These are phyloP conservation scores for Crataegus laevigata DNA, from an alignment of 306 rosid genomes.

Conservation along the genomic window DNA sequence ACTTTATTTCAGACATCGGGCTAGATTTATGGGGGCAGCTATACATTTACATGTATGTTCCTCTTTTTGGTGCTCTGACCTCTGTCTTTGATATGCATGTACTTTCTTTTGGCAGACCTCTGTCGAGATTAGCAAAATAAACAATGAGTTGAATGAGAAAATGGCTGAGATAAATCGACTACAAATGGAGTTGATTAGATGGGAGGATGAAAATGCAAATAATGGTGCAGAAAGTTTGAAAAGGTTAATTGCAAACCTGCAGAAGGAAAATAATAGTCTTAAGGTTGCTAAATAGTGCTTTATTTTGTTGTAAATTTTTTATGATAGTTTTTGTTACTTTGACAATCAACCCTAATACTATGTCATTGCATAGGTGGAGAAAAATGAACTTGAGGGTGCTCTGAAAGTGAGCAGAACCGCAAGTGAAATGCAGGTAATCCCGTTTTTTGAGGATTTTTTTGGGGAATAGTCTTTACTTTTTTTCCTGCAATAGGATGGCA, in stretches of 20 bases:
- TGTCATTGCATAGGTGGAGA: constrained; percentile 50
- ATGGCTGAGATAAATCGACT: constrained; percentile 45
- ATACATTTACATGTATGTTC: neutral
- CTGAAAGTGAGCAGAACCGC: constrained; percentile 40
- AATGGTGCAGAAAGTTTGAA: constrained; percentile 41
- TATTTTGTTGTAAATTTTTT: neutral
- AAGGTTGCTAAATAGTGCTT: constrained; percentile 47
- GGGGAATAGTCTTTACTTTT: neutral
- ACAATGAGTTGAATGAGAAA: constrained; percentile 54
- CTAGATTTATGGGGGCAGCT: neutral
- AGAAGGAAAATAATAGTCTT: constrained; percentile 67
- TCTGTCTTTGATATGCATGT: neutral
- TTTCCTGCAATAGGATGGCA: neutral
- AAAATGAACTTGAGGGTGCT: constrained; percentile 61
- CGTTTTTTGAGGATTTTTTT: neutral
- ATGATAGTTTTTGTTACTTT: constrained; percentile 2
- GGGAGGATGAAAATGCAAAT: constrained; percentile 31
- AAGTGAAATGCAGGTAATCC: constrained; percentile 42
- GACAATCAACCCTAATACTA: constrained; percentile 15
- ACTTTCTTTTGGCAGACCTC: constrained; percentile 43
- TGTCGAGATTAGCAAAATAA: constrained; percentile 43
- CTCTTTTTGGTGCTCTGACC: constrained; percentile 24
- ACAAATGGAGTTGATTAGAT: constrained; percentile 57
- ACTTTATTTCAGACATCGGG: neutral
- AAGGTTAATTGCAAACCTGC: constrained; percentile 47